phyloP scores from a whole-genome alignment of 345 rosid genomes.

The Corchorus olitorius region DNA sequence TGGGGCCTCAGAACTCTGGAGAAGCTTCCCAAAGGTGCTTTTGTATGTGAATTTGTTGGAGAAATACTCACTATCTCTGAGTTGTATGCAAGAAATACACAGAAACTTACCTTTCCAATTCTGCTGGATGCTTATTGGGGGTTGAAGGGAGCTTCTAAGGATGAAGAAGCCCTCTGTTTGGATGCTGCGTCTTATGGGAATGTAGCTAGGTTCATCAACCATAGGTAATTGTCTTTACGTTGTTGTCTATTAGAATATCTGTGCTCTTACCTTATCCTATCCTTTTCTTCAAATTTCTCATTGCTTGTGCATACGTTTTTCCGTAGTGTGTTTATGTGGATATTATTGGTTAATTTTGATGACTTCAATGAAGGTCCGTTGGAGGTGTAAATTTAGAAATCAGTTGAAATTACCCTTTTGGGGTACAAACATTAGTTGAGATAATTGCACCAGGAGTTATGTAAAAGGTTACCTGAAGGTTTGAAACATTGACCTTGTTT shows the following conservation, averaged over 20 bases:
- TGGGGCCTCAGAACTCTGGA: slow-evolving; percentile 84
- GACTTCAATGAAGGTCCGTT: neutral
- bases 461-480: neutral
- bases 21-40: slow-evolving; percentile 74
- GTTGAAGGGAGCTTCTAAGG: slow-evolving; percentile 47
- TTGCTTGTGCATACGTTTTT: neutral
- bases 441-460: neutral
- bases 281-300: neutral
- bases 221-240: slow-evolving; percentile 50
- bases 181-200: slow-evolving; percentile 79
- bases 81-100: slow-evolving; percentile 49
- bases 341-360: neutral
- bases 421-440: neutral
- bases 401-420: neutral
- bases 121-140: slow-evolving; percentile 90
- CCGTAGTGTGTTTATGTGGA: neutral
- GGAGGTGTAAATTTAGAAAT: neutral
- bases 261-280: neutral
- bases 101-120: slow-evolving; percentile 56
- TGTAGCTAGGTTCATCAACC: slow-evolving; percentile 86
- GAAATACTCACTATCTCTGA: slow-evolving; percentile 78
- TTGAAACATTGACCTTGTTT: neutral
- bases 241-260: neutral
- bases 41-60: slow-evolving; percentile 85
- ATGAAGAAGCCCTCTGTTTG: slow-evolving; percentile 78